phyloP scores from a whole-genome alignment of 2,329 filamentous ascomycete genomes.

The Tolypocladium guangdongense region DNA sequence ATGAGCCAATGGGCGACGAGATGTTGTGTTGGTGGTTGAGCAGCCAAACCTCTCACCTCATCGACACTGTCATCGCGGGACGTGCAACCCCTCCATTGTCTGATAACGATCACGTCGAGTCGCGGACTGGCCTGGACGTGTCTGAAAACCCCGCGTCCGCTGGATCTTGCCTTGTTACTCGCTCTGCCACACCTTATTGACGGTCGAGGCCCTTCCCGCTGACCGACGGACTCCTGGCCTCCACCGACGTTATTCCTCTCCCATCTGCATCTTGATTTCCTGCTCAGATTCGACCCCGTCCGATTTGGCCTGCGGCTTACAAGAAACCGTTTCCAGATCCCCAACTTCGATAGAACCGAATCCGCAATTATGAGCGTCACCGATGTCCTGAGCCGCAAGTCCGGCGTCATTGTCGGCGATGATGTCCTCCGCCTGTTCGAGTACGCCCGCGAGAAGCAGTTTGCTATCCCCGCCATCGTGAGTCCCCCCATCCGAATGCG shows the following conservation, averaged over 20 bases:
- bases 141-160: not conserved
- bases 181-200: not conserved
- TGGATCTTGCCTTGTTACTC: not conserved
- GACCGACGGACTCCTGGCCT: not conserved
- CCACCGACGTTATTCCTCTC: not conserved
- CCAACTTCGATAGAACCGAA: constrained; percentile 2
- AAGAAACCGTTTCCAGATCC: not conserved
- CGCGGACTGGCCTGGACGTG: not conserved
- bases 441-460: constrained; percentile 78
- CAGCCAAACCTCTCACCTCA: not conserved
- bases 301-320: constrained; percentile 4
- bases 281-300: not conserved
- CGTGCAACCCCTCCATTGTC: not conserved
- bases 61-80: not conserved
- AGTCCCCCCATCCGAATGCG: constrained; percentile 6
- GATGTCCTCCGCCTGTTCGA: constrained; percentile 62
- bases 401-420: constrained; percentile 43
- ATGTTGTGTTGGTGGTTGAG: not conserved
- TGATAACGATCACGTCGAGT: not conserved
- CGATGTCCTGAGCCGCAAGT: constrained; percentile 38
- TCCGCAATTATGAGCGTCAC: constrained; percentile 25
- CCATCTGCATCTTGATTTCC: constrained; percentile 2
- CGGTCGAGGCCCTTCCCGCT: not conserved
- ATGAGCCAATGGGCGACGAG: not conserved
- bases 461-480: constrained; percentile 73